Base-by-base conservation (phyloP, 306 rosid species). In the Lithocarpus polystachyus region DNA sequence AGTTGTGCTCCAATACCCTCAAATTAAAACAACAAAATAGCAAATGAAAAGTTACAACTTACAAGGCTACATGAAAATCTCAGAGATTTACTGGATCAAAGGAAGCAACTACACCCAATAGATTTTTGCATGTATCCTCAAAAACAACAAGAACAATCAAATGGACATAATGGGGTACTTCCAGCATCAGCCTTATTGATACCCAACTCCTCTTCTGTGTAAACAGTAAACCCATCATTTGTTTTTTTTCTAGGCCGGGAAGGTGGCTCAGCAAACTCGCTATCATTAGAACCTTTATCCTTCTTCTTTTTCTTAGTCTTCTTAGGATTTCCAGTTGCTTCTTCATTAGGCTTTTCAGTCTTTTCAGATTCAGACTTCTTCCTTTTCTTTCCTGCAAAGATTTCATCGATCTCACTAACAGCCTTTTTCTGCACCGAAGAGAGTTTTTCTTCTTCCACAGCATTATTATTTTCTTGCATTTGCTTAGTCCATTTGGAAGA, bases 111-210 rank as follows among this genome's bases (percentile, higher is more conserved):
- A n/a, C 53, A 64, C 22, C 76, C 23, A 48, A 4, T 9, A 18
- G 2, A 37, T 23, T 72, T 23, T 48, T 6, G 71, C 65, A 71
- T 35, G 69, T 33, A 69, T 17, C 82, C 69, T 89, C 82, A 91
- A 75, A 90, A 93, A 90, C 97, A 93, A 80, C 97, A 93, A 65
- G 90, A 82, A 69, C 98, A 93, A 84, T 93, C 97, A 82, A 93
- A 93, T 56, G 98, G 98, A 75, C 95, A 93, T 35, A 91, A 90
- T 2, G 90, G 84, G 9, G 98, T 93, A 80, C 64, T 82, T 80
- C 98, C 98, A 57, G 91, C 97, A 77, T 89, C 90, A 9, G 76
- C 77, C 6, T 79, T 91, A 78, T 24, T 67, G 73, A 90, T 28
- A 62, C 92, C 81, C 85, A 94, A 81, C 78, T 92, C 97, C 45